phyloP scores from a whole-genome alignment of 2,329 filamentous ascomycete genomes.

The Uncinocarpus reesii region DNA sequence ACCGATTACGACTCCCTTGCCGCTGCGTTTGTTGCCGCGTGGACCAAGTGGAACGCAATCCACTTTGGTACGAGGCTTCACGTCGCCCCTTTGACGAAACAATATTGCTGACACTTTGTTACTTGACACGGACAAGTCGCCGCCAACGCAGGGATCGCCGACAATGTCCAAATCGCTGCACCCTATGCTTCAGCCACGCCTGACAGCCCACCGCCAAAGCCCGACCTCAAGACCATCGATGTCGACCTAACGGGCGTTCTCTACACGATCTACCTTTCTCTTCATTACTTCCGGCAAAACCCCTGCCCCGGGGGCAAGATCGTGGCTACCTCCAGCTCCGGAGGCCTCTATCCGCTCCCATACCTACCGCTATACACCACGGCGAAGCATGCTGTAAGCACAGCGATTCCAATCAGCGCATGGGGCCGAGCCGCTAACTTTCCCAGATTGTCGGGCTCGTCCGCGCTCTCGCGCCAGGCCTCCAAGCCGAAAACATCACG shows the following conservation, averaged over 20 bases:
- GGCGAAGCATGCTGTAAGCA: constrained; percentile 30
- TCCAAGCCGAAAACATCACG: constrained; percentile 3
- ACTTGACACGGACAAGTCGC: neutral
- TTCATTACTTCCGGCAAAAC: constrained; percentile 29
- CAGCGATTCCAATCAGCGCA: neutral
- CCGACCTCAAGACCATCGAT: constrained; percentile 27
- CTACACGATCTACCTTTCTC: constrained; percentile 30
- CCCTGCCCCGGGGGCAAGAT: constrained; percentile 21
- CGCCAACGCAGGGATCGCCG: neutral
- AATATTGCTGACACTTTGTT: neutral
- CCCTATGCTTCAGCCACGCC: too few relatives aligned
- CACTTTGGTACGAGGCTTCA: neutral
- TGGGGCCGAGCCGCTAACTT: too few relatives aligned
- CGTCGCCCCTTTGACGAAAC: too few relatives aligned
- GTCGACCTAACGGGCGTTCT: constrained; percentile 27
- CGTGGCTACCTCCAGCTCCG: constrained; percentile 27
- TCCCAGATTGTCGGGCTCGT: constrained; percentile 28
- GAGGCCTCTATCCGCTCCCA: constrained; percentile 27
- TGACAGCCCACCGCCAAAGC: constrained; percentile 21
- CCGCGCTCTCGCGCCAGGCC: neutral
- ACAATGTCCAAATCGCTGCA: neutral
- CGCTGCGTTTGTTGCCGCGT: too few relatives aligned
- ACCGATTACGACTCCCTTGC: too few relatives aligned
- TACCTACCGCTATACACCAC: constrained; percentile 34
- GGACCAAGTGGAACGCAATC: neutral